These are phyloP conservation scores for Geoglossum glabrum DNA, from an alignment of 495 filamentous ascomycete genomes.

Conservation along the genomic window DNA sequence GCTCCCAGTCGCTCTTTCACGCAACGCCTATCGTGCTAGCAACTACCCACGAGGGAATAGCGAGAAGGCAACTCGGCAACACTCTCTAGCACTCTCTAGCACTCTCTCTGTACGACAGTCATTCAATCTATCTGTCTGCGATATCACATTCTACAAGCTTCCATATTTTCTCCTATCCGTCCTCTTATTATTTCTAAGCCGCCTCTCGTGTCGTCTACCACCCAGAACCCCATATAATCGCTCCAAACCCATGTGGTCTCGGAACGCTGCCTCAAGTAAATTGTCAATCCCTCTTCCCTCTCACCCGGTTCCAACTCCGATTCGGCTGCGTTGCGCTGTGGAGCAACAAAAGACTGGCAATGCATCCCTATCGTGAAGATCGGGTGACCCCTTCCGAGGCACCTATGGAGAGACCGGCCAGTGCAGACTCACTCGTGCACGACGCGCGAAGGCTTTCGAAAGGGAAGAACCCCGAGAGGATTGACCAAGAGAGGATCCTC, in stretches of 20 bases:
- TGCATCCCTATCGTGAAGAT: background rate
- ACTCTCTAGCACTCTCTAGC: background rate
- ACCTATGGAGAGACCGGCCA: background rate
- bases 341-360: background rate
- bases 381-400: background rate
- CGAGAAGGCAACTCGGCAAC: no score
- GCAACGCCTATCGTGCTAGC: no score
- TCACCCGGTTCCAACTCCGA: background rate
- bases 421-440: background rate
- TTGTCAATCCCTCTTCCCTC: background rate
- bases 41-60: no score
- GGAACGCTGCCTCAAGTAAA: background rate
- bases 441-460: background rate
- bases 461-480: background rate
- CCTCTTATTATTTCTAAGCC: background rate
- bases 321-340: background rate
- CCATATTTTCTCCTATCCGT: background rate
- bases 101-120: no score
- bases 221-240: background rate
- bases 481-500: background rate
- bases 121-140: no score
- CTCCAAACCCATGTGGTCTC: background rate
- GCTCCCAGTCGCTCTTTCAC: no score
- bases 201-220: background rate
- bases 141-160: background rate